Evolutionary conservation across 2,329 filamentous ascomycete genomes (phyloP), one percentile per base, ranked within the genome.

Genomic region (Aspergillus persii): DNA sequence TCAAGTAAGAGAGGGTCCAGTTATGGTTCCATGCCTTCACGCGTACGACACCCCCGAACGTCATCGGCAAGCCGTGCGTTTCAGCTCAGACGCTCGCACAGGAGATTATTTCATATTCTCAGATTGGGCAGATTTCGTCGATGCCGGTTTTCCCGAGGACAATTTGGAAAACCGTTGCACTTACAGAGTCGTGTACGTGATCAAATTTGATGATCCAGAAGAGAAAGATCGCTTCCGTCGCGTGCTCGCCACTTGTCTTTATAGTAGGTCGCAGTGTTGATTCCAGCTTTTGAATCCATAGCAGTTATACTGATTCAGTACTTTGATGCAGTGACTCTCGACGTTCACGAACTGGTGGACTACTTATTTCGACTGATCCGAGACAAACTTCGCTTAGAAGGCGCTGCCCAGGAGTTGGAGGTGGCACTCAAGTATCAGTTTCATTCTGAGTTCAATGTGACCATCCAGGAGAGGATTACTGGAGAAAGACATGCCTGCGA

Each of bases 41-140:
- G 48, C 48, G 2, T 70, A 69, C 58, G 71, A 76, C 54, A 68
- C 62, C 1, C 68, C 72, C 33, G 75, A 77, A 61, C 71, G 74
- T 8, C 72, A 75, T 59, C 71, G 74, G 11, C 74, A 76, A 56
- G 70, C 72, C 1, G 54, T 76, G 18, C 68, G 66, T 57, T 72
- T 74, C 59, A 68, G 63, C 44, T 61, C 61, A 30, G 65, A 67
- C n/a, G 29, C 47, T 2, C 27, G 58, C 1, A 50, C 54, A 36
- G 74, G 71, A 7, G 74, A 76, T 39, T 76, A 76, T 55, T 75
- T 75, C 56, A 61, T 76, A n/a, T 76, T 76, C 56, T 60, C 66
- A 3, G 71, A 75, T 52, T 68, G 60, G 59, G 46, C n/a, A 2
- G 64, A 69, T 39, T 59, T 54, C 26, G 46, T 59, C 9, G 54